A percentile compares a stretch with the other conserved stretches of the same genome.
Conservation (phyloP, 192 early-diverging fungal species). For the Podila verticillata region DNA sequence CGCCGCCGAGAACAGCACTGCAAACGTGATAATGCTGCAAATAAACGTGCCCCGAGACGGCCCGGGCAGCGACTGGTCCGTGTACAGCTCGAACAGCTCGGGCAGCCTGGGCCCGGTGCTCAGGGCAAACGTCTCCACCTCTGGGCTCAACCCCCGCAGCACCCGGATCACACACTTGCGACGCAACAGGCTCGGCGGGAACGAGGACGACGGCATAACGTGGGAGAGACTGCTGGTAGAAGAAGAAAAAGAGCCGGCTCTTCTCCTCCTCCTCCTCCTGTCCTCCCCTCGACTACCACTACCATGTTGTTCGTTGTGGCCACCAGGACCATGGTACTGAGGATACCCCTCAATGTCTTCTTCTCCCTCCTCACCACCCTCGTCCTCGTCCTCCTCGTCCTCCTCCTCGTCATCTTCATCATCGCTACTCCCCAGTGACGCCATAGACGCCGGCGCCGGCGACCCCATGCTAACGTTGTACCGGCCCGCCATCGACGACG, state of each 20-base stretch:
- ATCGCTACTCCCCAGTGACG: not conserved
- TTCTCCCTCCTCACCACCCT: too few relatives aligned
- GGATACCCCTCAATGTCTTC: too few relatives aligned
- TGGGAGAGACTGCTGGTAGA: too few relatives aligned
- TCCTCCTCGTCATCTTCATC: not conserved
- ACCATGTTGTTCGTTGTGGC: too few relatives aligned
- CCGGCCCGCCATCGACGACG: constrained; percentile 5
- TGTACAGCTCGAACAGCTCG: constrained; percentile 32
- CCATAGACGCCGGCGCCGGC: not conserved
- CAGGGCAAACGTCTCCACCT: constrained; percentile 30
- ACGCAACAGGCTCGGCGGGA: constrained; percentile 14
- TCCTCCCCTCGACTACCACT: too few relatives aligned
- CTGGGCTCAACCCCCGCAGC: constrained; percentile 4
- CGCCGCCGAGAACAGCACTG: not conserved
- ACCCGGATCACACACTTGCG: constrained; percentile 22
- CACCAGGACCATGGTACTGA: too few relatives aligned
- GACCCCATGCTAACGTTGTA: not conserved
- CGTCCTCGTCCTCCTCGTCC: not conserved
- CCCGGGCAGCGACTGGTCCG: constrained; percentile 30
- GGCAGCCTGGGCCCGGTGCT: constrained; percentile 34
- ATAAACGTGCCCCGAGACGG: constrained; percentile 19
- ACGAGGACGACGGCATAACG: constrained; percentile 11
- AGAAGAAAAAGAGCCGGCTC: too few relatives aligned
- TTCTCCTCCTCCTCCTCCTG: too few relatives aligned
- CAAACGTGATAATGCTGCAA: constrained; percentile 6